Base-by-base conservation (phyloP, 257 asterid genomes). In the Hygrophila difformis region DNA sequence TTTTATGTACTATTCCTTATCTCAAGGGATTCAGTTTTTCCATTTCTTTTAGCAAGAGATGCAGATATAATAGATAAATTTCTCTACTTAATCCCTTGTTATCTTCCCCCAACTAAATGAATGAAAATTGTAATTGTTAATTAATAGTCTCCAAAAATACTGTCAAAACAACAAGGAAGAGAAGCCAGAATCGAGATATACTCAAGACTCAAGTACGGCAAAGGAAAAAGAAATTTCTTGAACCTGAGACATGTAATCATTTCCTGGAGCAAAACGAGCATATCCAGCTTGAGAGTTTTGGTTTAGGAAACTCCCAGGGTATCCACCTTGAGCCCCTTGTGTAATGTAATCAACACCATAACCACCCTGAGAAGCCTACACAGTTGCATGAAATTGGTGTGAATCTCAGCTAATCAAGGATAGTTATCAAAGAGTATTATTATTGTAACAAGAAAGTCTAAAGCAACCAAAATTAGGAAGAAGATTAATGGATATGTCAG, bases 211-310 rank as follows among this genome's bases (percentile, higher is more conserved):
- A 44, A 18, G 50, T 18, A 41, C 14, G 18, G 16, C 39, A 38
- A 53, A 65, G 17, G 8, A 38, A 17, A 36, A 12, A 53, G 16
- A 31, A 17, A 50, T 33, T 20, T 42, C 60, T 56, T 76, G 42
- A 47, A 91, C 99, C 96, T 91, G 99, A 59, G 99, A 87, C 99
- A 87, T 87, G 56, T 74, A 91, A 49, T 91, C 99, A 64, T 81
- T 87, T 71, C 97, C 99, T 38, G 93, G 59, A 33, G 85, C 70
- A 63, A 81, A 83, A 39, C 77, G 97, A 42, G 94, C 70, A 65
- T 80, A 91, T 39, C 97, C 97, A 61, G 86, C 74, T 63, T 87
- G 99, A 41, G 99, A 74, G 53, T 70, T 86, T 73, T 75, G 99
- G 76, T 83, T 86, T 46, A 78, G 34, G 47, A 62, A 87, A 62